A percentile compares a stretch with the other conserved stretches of the same genome.
Evolutionary conservation across 495 filamentous ascomycete species (phyloP).

Genomic region (Aspergillus mulundensis): DNA sequence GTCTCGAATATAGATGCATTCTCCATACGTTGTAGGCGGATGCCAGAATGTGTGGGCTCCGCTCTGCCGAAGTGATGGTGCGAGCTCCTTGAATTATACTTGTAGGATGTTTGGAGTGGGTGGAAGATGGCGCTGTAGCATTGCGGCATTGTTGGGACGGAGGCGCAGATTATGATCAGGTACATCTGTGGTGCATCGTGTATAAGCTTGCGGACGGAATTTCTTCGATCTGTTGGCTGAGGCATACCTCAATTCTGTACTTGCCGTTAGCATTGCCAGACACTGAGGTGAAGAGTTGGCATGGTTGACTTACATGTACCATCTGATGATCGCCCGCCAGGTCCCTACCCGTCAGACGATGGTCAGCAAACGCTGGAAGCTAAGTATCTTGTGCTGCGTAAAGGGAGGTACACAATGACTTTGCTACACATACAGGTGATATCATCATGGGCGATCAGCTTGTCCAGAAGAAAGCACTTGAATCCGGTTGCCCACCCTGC

Average conservation of each 20-base stretch:
- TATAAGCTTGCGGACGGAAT: too few species aligned
- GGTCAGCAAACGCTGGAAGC: too few species aligned
- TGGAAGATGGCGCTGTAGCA: background rate
- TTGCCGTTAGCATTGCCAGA: too few species aligned
- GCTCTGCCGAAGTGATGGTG: background rate
- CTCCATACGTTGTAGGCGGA: background rate
- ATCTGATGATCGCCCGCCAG: slow-evolving; percentile 5
- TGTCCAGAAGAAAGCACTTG: slow-evolving; percentile 8
- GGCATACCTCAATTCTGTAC: slow-evolving; percentile 11
- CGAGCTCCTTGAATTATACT: background rate
- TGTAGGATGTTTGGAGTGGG: background rate
- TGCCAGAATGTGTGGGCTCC: background rate
- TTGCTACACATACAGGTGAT: background rate
- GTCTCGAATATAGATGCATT: slow-evolving; percentile 10
- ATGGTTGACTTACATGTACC: slow-evolving; percentile 11
- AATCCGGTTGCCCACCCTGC: background rate
- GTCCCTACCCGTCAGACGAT: background rate
- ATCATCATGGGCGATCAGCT: slow-evolving; percentile 2
- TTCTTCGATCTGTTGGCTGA: too few species aligned
- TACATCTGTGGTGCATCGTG: slow-evolving; percentile 9
- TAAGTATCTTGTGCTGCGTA: too few species aligned
- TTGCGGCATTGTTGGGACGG: slow-evolving; percentile 9
- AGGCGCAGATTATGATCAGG: slow-evolving; percentile 13
- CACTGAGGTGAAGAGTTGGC: too few species aligned
- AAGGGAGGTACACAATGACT: too few species aligned